A percentile compares a stretch with the other conserved stretches of the same genome.
These are phyloP conservation scores for Fusarium verrucosum DNA, from an alignment of 2,329 filamentous ascomycete genomes.

Conservation along the genomic window DNA sequence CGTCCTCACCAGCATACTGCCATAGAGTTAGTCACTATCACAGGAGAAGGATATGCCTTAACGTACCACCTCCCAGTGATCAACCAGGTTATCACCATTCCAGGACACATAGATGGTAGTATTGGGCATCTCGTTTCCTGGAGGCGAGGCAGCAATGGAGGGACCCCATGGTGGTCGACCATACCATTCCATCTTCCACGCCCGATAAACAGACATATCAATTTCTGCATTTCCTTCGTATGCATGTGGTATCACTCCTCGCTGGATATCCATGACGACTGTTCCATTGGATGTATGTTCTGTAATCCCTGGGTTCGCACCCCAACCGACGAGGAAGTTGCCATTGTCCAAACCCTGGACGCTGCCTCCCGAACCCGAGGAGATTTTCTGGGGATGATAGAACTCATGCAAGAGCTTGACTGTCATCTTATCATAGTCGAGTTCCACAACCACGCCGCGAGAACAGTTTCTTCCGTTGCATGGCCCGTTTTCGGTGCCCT, in stretches of 20 bases:
- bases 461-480: constrained; percentile 31
- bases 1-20: constrained; percentile 33
- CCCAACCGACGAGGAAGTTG: constrained; percentile 67
- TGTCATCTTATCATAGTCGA: constrained; percentile 57
- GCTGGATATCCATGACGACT: constrained; percentile 52
- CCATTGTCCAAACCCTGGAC: constrained; percentile 64
- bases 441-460: constrained; percentile 47
- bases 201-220: constrained; percentile 40
- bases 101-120: constrained; percentile 41
- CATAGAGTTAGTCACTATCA: neutral
- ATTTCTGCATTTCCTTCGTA: constrained; percentile 1
- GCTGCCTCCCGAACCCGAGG: constrained; percentile 59
- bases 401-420: constrained; percentile 60
- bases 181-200: constrained; percentile 43
- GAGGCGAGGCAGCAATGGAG: constrained; percentile 31
- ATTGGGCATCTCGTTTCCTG: constrained; percentile 10
- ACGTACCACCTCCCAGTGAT: constrained; percentile 40
- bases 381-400: constrained; percentile 59
- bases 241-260: constrained; percentile 55
- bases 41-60: neutral
- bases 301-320: constrained; percentile 59
- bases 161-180: constrained; percentile 41
- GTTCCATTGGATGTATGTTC: constrained; percentile 49
- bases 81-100: constrained; percentile 43
- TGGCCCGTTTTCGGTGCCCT: constrained; percentile 28